Evolutionary conservation across 805 yeast genomes (phyloP).

Genomic region (Wilhelminamyces savonicus): DNA sequence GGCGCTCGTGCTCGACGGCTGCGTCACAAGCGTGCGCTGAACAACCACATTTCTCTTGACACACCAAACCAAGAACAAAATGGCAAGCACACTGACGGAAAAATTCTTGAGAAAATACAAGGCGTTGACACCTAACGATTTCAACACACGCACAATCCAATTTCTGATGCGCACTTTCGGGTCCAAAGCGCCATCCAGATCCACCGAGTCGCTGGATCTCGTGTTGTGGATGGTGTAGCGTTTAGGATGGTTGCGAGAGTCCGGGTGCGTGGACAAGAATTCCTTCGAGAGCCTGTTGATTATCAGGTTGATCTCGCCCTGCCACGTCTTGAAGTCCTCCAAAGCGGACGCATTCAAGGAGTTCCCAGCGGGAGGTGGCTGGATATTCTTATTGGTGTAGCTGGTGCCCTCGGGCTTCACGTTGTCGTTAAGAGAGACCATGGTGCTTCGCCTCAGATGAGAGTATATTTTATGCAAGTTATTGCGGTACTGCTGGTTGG

Average conservation of each 20-base stretch:
- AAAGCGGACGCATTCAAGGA: constrained; percentile 7
- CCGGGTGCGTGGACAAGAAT: constrained; percentile 2
- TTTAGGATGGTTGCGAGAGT: no score
- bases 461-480: constrained; percentile 38
- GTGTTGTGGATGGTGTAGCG: no score
- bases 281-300: constrained; percentile 42
- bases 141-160: constrained; percentile 13
- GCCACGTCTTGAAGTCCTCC: constrained; percentile 48
- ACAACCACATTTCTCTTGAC: constrained; percentile 34
- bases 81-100: constrained; percentile 28
- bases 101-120: constrained; percentile 27
- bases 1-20: constrained; percentile 12
- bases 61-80: constrained; percentile 37
- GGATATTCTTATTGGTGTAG: constrained; percentile 6
- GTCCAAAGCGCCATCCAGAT: no score
- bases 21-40: constrained; percentile 31
- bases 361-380: constrained; percentile 7
- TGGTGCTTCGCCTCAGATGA: constrained; percentile 35
- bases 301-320: constrained; percentile 44
- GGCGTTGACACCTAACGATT: constrained; percentile 21
- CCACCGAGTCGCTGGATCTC: no score
- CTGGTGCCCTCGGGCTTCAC: constrained; percentile 18
- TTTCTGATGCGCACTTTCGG: no score
- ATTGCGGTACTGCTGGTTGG: constrained; percentile 23
- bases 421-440: constrained; percentile 29